Evolutionary conservation across 805 yeast genomes (phyloP).

Genomic region (Saccharomycopsis schoenii): DNA sequence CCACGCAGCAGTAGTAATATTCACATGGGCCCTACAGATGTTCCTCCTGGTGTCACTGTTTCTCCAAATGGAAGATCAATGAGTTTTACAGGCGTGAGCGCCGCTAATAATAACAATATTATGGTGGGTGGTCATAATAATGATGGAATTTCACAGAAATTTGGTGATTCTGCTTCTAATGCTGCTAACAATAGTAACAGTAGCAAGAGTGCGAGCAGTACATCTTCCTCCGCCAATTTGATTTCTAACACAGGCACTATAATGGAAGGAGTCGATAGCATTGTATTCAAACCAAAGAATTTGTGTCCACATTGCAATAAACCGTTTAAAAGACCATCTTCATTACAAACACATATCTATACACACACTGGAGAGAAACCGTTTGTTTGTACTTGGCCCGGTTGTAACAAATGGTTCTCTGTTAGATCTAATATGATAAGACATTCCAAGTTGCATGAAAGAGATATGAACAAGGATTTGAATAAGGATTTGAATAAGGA

Average conservation of each 20-base stretch:
- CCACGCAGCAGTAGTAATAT: neutral
- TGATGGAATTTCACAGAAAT: slow-evolving; percentile 33
- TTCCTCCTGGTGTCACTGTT: neutral
- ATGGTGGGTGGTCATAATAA: neutral
- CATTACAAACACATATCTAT: slow-evolving; percentile 67
- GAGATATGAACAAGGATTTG: slow-evolving; percentile 21
- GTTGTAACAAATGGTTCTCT: slow-evolving; percentile 60
- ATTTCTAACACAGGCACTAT: neutral
- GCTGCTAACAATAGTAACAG: neutral
- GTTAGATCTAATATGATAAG: slow-evolving; percentile 77
- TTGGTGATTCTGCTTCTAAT: slow-evolving; percentile 23
- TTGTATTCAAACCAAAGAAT: slow-evolving; percentile 25
- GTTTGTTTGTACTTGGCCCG: slow-evolving; percentile 49
- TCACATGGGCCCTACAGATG: neutral
- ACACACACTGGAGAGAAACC: slow-evolving; percentile 82
- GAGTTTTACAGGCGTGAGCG: neutral
- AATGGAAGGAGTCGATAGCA: neutral
- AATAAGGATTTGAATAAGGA: slow-evolving; percentile 20
- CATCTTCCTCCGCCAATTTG: neutral
- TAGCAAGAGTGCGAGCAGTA: neutral
- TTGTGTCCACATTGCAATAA: slow-evolving; percentile 53
- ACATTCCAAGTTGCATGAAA: slow-evolving; percentile 58
- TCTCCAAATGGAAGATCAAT: neutral
- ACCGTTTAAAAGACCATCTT: slow-evolving; percentile 74
- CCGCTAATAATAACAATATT: slow-evolving; percentile 15